Evolutionary conservation across 129 eudicot genomes (phyloP).

Genomic region (Lonicera japonica): DNA sequence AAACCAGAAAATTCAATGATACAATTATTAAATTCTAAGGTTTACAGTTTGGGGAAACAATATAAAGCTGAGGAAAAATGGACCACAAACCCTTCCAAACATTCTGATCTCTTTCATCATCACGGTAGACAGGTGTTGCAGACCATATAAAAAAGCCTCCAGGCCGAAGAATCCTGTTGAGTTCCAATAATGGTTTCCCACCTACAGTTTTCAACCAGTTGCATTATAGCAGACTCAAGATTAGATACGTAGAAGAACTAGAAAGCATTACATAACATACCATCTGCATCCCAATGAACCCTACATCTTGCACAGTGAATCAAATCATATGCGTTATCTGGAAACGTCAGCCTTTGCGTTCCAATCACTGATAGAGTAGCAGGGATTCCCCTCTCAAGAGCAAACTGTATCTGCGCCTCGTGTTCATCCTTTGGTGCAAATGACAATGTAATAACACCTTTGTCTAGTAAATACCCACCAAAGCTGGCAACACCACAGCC

Average conservation of each 20-base stretch:
- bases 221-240: slow-evolving; percentile 5
- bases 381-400: slow-evolving; percentile 97
- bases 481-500: slow-evolving; percentile 99
- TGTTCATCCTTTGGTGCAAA: slow-evolving; percentile 98
- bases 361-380: slow-evolving; percentile 93
- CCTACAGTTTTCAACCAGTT: slow-evolving; percentile 42
- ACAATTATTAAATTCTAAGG: too few relatives aligned
- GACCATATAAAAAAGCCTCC: slow-evolving; percentile 99
- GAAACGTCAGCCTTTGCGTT: slow-evolving; percentile 90
- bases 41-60: too few relatives aligned
- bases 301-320: slow-evolving; percentile 99
- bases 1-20: background rate
- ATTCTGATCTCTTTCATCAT: slow-evolving; percentile 58
- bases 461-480: slow-evolving; percentile 94
- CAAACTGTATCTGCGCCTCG: slow-evolving; percentile 99
- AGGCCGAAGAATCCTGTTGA: slow-evolving; percentile 86
- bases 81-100: slow-evolving; percentile 71
- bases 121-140: slow-evolving; percentile 91
- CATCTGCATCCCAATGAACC: slow-evolving; percentile 97
- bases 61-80: background rate
- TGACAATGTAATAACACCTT: slow-evolving; percentile 88
- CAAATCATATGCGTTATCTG: slow-evolving; percentile 81
- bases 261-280: slow-evolving; percentile 21
- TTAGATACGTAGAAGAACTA: background rate
- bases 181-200: slow-evolving; percentile 89